Conservation (phyloP, 495 filamentous ascomycete species). For the Platismatia glauca region DNA sequence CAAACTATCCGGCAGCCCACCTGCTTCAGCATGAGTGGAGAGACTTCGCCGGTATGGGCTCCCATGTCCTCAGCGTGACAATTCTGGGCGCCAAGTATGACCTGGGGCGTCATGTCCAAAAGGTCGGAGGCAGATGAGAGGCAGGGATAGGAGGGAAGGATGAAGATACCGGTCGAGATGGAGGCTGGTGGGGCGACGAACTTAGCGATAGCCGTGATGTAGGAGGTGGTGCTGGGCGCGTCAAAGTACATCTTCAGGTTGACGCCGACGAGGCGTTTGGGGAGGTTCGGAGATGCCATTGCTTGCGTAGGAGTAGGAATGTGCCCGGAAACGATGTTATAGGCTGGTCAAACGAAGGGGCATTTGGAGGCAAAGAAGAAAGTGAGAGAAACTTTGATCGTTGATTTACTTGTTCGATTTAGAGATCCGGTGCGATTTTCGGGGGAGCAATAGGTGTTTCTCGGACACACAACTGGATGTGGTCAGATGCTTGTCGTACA, state of each 20-base stretch:
- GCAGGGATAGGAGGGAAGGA: slow-evolving; percentile 69
- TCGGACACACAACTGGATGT: no score
- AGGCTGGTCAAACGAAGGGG: not conserved
- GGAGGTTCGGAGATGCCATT: slow-evolving; percentile 30
- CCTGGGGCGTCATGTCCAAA: slow-evolving; percentile 31
- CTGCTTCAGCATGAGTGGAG: slow-evolving; percentile 52
- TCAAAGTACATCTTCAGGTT: slow-evolving; percentile 82
- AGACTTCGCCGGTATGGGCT: slow-evolving; percentile 70
- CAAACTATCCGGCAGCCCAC: slow-evolving; percentile 64
- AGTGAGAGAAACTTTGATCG: no score
- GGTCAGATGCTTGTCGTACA: no score
- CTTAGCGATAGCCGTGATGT: slow-evolving; percentile 46
- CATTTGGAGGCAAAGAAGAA: not conserved
- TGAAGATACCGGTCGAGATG: slow-evolving; percentile 59
- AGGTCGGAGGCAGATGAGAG: slow-evolving; percentile 49
- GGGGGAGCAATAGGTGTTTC: no score
- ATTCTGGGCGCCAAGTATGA: slow-evolving; percentile 69
- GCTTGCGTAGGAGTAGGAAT: not conserved
- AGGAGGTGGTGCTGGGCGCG: slow-evolving; percentile 51
- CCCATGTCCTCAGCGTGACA: slow-evolving; percentile 56
- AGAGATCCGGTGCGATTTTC: no score
- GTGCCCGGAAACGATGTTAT: not conserved
- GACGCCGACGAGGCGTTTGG: slow-evolving; percentile 65
- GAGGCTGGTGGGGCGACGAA: slow-evolving; percentile 23
- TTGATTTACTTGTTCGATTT: no score